Evolutionary conservation across 306 rosid species (phyloP).

Genomic region (Cyamopsis tetragonoloba): DNA sequence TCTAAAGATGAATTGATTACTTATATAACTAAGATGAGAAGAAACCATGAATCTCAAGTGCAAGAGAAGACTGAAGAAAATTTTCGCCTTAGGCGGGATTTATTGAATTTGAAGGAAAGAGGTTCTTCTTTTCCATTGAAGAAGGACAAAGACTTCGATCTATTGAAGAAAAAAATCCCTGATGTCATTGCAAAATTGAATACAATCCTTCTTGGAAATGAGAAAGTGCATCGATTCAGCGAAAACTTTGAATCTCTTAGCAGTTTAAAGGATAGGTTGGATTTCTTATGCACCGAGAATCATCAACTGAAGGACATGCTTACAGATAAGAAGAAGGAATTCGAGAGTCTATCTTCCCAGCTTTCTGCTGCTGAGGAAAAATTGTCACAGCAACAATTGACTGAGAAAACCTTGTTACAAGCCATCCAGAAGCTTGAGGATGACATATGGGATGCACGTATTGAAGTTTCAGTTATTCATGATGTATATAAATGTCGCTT

Average conservation of each 20-base stretch:
- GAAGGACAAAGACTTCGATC: conserved; percentile 74
- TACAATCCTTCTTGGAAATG: conserved; percentile 50
- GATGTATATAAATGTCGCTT: conserved; percentile 53
- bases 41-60: conserved; percentile 77
- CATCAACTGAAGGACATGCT: conserved; percentile 54
- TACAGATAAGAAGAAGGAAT: conserved; percentile 49
- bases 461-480: conserved; percentile 49
- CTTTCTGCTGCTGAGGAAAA: conserved; percentile 50
- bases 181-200: conserved; percentile 64
- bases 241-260: conserved; percentile 46
- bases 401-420: conserved; percentile 39
- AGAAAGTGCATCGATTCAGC: conserved; percentile 37
- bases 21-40: conserved; percentile 63
- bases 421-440: conserved; percentile 44
- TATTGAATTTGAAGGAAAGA: conserved; percentile 43
- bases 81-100: conserved; percentile 52
- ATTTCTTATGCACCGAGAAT: conserved; percentile 53
- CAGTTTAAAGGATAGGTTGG: conserved; percentile 60
- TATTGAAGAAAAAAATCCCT: conserved; percentile 61
- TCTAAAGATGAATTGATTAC: conserved; percentile 44
- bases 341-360: conserved; percentile 47
- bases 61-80: conserved; percentile 60
- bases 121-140: conserved; percentile 48
- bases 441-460: conserved; percentile 44
- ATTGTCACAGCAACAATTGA: conserved; percentile 41